Percentiles rank a stretch among this genome's conserved stretches.
These are phyloP conservation scores for Orbilia quercus DNA, from an alignment of 2,329 filamentous ascomycete genomes.

Conservation along the genomic window DNA sequence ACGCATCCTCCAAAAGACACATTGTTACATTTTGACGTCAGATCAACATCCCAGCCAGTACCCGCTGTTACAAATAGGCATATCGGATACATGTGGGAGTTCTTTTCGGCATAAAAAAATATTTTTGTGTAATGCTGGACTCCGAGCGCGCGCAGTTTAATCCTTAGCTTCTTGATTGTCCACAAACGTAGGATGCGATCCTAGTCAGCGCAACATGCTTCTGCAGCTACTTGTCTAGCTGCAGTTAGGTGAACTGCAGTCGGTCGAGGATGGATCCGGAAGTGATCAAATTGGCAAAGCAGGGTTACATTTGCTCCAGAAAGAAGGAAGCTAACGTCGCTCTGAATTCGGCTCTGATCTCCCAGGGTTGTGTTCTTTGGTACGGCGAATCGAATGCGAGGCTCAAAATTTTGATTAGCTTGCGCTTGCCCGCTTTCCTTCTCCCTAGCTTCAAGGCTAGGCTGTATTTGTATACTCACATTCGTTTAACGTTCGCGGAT, in stretches of 20 bases:
- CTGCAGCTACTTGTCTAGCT: slow-evolving; percentile 9
- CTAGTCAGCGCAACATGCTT: slow-evolving; percentile 2
- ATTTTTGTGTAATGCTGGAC: neutral
- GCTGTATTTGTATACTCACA: slow-evolving; percentile 12
- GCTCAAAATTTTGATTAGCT: slow-evolving; percentile 34
- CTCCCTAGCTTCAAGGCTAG: slow-evolving; percentile 9
- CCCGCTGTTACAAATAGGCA: slow-evolving; percentile 26
- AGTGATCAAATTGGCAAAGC: slow-evolving; percentile 17
- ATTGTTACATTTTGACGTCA: slow-evolving; percentile 55
- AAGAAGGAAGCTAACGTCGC: slow-evolving; percentile 27
- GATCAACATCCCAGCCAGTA: slow-evolving; percentile 30
- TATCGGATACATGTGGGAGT: slow-evolving; percentile 27
- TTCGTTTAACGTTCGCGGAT: slow-evolving; percentile 29
- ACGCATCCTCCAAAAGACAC: slow-evolving; percentile 18
- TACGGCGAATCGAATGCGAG: slow-evolving; percentile 34
- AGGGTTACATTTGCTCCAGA: slow-evolving; percentile 45
- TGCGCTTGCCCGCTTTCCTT: slow-evolving; percentile 27
- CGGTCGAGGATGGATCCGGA: slow-evolving; percentile 8
- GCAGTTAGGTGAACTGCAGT: neutral
- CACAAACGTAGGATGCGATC: slow-evolving; percentile 10
- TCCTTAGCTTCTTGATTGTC: neutral
- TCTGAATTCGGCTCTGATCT: slow-evolving; percentile 35
- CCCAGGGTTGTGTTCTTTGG: slow-evolving; percentile 13
- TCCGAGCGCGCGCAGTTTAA: neutral
- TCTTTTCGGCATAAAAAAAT: neutral